A percentile compares a stretch with the other conserved stretches of the same genome.
Conservation (phyloP, 2,329 filamentous ascomycete genomes). For the Trichoderma brevicompactum region DNA sequence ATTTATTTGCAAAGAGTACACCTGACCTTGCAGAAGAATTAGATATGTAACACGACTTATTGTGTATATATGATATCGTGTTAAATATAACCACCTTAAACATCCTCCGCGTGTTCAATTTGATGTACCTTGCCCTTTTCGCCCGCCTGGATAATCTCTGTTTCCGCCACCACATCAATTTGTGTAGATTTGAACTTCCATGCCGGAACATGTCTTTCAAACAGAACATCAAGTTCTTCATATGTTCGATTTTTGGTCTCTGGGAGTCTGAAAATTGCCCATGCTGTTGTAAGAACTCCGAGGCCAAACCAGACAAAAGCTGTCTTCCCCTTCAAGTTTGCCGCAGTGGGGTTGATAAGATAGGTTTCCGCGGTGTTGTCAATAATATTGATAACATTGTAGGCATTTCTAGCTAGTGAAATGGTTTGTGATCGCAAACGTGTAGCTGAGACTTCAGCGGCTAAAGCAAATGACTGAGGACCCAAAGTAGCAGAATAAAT, state of each 20-base stretch:
- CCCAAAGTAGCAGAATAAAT: too few relatives aligned
- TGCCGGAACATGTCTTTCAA: slow-evolving; percentile 39
- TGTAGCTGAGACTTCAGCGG: background rate
- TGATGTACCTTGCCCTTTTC: background rate
- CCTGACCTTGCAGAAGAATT: background rate
- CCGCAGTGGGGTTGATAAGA: background rate
- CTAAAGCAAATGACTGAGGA: too few relatives aligned
- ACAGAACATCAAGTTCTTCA: slow-evolving; percentile 46
- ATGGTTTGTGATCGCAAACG: slow-evolving; percentile 4
- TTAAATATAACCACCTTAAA: background rate
- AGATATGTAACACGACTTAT: background rate
- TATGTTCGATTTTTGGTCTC: slow-evolving; percentile 42
- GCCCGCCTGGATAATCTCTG: background rate
- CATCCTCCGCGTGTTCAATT: background rate
- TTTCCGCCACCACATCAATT: slow-evolving; percentile 1
- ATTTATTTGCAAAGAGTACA: slow-evolving; percentile 14
- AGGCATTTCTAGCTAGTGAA: slow-evolving; percentile 10
- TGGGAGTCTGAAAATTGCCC: background rate
- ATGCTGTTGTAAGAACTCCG: background rate
- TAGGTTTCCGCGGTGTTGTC: background rate
- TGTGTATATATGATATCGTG: background rate
- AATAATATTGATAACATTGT: slow-evolving; percentile 1
- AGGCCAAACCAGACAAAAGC: background rate
- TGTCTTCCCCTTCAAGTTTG: slow-evolving; percentile 8
- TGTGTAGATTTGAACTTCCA: slow-evolving; percentile 35